phyloP scores from a whole-genome alignment of 73 alveolate species.

The Uronychia binucleata region DNA sequence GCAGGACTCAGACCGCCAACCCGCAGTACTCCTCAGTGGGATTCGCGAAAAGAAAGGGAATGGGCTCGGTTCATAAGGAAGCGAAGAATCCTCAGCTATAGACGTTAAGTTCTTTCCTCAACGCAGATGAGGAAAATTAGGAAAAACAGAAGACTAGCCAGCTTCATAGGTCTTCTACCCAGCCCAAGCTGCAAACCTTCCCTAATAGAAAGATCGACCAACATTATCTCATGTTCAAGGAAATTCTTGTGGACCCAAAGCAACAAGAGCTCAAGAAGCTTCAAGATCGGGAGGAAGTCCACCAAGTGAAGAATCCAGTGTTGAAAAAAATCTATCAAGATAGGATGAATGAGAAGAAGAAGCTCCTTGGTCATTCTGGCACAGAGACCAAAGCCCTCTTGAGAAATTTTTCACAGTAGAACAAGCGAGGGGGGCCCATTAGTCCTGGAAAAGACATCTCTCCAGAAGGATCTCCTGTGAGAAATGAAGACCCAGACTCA shows the following conservation, averaged over 20 bases:
- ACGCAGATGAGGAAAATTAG: conserved; percentile 6
- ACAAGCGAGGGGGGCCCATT: neutral
- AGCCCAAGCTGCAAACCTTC: neutral
- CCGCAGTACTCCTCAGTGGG: neutral
- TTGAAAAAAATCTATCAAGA: conserved; percentile 18
- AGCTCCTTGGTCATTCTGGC: no score
- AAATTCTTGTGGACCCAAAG: conserved; percentile 53
- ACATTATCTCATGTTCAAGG: conserved; percentile 38
- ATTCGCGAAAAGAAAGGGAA: neutral
- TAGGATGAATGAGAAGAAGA: conserved; percentile 6
- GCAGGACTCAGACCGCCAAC: neutral
- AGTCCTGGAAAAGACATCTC: neutral
- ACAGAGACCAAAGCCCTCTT: no score
- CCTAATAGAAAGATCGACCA: conserved; percentile 24
- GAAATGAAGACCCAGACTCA: neutral
- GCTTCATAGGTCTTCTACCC: neutral
- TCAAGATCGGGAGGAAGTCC: conserved; percentile 18
- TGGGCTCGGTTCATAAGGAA: neutral
- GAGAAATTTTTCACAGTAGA: conserved; percentile 17
- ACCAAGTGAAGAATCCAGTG: conserved; percentile 7
- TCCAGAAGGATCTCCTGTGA: neutral
- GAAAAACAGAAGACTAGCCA: neutral
- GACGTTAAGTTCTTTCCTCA: neutral
- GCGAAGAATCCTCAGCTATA: neutral
- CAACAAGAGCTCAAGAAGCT: conserved; percentile 44